Evolutionary conservation across 176 grass and related monocot genomes (phyloP).

Genomic region (Musa troglodytarum): DNA sequence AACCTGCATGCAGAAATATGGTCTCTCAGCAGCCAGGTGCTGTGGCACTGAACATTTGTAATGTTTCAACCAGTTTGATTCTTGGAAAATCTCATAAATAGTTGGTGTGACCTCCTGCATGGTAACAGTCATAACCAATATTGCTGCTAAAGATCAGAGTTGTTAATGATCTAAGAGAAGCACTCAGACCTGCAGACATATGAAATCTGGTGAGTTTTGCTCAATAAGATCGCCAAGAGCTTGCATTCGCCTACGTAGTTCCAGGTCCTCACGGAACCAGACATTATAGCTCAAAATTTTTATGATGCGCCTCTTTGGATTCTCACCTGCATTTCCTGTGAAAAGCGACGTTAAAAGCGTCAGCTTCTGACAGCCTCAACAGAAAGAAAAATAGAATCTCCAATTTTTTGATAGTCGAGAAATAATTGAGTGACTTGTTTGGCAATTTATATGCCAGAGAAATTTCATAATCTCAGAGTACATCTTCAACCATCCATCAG

Average conservation of each 20-base stretch:
- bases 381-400: conserved; percentile 15
- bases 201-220: conserved; percentile 50
- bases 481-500: neutral
- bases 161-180: conserved; percentile 13
- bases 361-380: neutral
- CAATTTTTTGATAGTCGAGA: neutral
- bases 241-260: conserved; percentile 56
- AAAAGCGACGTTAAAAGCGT: neutral
- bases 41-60: conserved; percentile 55
- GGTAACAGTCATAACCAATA: conserved; percentile 23
- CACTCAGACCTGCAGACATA: conserved; percentile 62
- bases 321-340: conserved; percentile 16
- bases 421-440: neutral
- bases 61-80: conserved; percentile 67
- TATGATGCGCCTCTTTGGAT: conserved; percentile 33
- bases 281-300: conserved; percentile 93
- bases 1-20: conserved; percentile 91
- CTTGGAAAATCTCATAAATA: conserved; percentile 55
- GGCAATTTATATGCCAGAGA: neutral
- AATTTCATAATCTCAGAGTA: neutral
- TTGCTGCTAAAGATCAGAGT: neutral
- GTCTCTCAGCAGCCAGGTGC: conserved; percentile 30
- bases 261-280: conserved; percentile 86
- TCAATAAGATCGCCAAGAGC: conserved; percentile 57
- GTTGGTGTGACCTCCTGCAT: conserved; percentile 72